Base-by-base conservation (phyloP, 768 basidiomycete genomes). In the Macrocybe gigantea region DNA sequence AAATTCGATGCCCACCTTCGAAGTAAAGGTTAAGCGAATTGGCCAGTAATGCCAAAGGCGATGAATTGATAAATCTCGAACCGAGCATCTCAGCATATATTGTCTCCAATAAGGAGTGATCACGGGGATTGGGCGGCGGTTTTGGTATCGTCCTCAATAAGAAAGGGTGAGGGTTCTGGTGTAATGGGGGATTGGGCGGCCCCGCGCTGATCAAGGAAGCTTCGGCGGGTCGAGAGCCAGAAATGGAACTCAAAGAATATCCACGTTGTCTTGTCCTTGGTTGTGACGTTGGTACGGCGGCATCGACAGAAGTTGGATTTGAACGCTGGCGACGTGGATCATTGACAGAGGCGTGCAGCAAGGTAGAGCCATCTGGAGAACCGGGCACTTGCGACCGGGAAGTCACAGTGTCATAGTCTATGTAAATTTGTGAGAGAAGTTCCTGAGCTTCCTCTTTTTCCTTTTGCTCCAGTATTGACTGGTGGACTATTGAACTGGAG, bases 1-100 rank as follows among this genome's bases (percentile, higher is more conserved):
- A 22, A 22, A 22, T 22, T 4, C 4, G 4, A 22, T 22, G 22
- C 68, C 51, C 49, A 82, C 86, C 80, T 64, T 71, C 74, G 57
- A 89, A 84, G 64, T 85, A 75, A 47, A 79, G 56, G 10, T 75
- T 73, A 12, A 88, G 61, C 6, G 71, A 68, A 52, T 80, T 82
- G 10, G 72, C 66, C 43, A 89, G 63, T 37, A 88, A 53, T 1
- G 82, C 80, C 11, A 87, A 59, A 2, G 86, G 85, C 15, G 77
- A 65, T 2, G 77, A 62, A 58, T 88, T 88, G 56, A 89, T 80
- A 55, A 85, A 88, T 33, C 83, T 67, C 10, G 78, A 69, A 5
- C 76, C 76, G 29, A 87, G 81, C 78, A 84, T 82, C 53, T 82
- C 79, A 13, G 66, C 72, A 66, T 86, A 88, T 8, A 87, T 81